Evolutionary conservation across 2,329 filamentous ascomycete species (phyloP), one percentile per base, ranked within the genome.

Genomic region (Cordyceps cicadae): DNA sequence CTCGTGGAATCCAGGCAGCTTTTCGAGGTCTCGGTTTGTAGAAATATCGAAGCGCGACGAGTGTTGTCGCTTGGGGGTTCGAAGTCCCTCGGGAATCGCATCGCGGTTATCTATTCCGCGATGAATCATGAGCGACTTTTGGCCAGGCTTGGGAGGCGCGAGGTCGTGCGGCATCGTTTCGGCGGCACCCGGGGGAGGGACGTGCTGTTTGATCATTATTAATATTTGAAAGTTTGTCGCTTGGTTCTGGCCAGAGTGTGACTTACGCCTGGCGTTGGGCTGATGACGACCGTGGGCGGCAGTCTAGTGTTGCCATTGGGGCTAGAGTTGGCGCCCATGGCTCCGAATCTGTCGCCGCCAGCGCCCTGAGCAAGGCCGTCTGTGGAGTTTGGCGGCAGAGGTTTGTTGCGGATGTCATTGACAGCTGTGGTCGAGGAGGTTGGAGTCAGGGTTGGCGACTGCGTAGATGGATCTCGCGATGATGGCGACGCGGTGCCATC

Each of bases 81-180:
- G 85, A 64, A 97, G 87, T 45, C 94, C 94, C 75, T 97, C 94
- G 41, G 94, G 92, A 63, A 96, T 90, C 41, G 74, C 75, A 76
- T 99, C 94, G 75, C 96, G 96, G 56, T 95, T 95, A 2, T 92
- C 96, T 26, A 91, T 94, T 61, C 73, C 72, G 62, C 93, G 88
- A 72, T 97, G 92, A 63, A 97, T 83, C 69, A 95, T 85, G 67
- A 91, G 78, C 21, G 91, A 94, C 79, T 97, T 97, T 70, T 89
- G 85, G 59, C 91, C 91, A 49, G 90, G 87, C 76, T 97, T 96
- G 19, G 94, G 94, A 59, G 94, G 94, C 34, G 92, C 91, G 62
- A 99, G 86, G 72, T 99, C 94, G 70, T 95, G 91, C 57, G 94
- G 94, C 93, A 99, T 97, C 6, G 93, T 97, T 78, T 99, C 94